phyloP scores from a whole-genome alignment of 1,139 yeast species.

The Saccharomyces hybrid region DNA sequence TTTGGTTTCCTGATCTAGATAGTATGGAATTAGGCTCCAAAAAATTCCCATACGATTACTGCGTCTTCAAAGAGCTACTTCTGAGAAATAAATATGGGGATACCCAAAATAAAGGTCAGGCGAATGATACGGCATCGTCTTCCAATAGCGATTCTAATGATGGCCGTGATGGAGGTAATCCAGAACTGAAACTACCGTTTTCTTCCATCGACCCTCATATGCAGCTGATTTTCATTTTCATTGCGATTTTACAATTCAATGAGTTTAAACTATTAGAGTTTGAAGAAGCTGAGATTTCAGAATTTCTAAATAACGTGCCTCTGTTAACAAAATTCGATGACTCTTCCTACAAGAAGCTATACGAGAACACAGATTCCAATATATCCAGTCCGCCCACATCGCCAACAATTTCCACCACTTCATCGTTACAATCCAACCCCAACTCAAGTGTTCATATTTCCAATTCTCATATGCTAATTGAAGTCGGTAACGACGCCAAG shows the following conservation, averaged over 20 bases:
- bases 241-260: constrained; percentile 74
- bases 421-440: constrained; percentile 2
- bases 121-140: neutral
- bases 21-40: constrained; percentile 22
- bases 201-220: constrained; percentile 69
- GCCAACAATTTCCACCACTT: constrained; percentile 5
- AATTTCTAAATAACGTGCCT: constrained; percentile 54
- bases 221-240: constrained; percentile 65
- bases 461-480: constrained; percentile 25
- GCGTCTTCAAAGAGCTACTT: constrained; percentile 26
- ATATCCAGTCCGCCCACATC: constrained; percentile 1
- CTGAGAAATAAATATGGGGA: constrained; percentile 21
- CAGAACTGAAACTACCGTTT: constrained; percentile 40
- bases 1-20: constrained; percentile 33
- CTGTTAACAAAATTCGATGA: constrained; percentile 31
- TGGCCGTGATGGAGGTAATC: constrained; percentile 3
- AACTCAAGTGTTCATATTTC: constrained; percentile 7
- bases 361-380: constrained; percentile 9
- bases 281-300: constrained; percentile 84
- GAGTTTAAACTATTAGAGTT: constrained; percentile 72
- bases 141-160: neutral
- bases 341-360: constrained; percentile 23
- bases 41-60: constrained; percentile 22
- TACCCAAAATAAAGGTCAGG: constrained; percentile 2
- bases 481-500: constrained; percentile 31